These are phyloP conservation scores for Vachellia pachyceras DNA, from an alignment of 306 rosid genomes.

Conservation along the genomic window DNA sequence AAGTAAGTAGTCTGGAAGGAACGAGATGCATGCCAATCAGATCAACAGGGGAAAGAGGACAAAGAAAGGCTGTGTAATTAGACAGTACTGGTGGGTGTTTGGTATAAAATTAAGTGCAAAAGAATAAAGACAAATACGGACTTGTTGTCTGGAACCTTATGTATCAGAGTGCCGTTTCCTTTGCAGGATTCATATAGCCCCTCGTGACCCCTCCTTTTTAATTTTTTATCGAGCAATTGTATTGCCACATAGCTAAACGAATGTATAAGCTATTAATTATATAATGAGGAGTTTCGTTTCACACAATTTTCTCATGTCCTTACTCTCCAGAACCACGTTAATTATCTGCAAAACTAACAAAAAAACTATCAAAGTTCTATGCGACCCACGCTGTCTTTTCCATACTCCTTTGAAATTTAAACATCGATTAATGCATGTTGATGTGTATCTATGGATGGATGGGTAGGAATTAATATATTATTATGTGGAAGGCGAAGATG, in stretches of 20 bases:
- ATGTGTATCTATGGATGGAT: slow-evolving; percentile 2
- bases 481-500: slow-evolving; percentile 43
- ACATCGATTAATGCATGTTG: slow-evolving; percentile 13
- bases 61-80: neutral
- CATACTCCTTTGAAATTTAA: neutral
- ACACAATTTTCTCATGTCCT: slow-evolving; percentile 27
- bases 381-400: slow-evolving; percentile 18
- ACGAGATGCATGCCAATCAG: slow-evolving; percentile 32
- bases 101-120: slow-evolving; percentile 38
- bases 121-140: slow-evolving; percentile 54
- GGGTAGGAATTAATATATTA: slow-evolving; percentile 2
- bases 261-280: no score
- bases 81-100: slow-evolving; percentile 13
- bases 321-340: slow-evolving; percentile 9
- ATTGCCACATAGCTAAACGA: neutral
- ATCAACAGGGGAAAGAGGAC: slow-evolving; percentile 1
- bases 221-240: neutral
- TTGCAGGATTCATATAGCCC: slow-evolving; percentile 58
- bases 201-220: slow-evolving; percentile 67
- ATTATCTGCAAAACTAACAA: neutral
- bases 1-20: no score
- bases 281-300: slow-evolving; percentile 27
- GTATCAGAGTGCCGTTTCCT: slow-evolving; percentile 52
- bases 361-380: no score
- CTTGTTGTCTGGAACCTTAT: slow-evolving; percentile 50